Evolutionary conservation across 805 yeast genomes (phyloP).

Genomic region (Ogataea salicorniae): DNA sequence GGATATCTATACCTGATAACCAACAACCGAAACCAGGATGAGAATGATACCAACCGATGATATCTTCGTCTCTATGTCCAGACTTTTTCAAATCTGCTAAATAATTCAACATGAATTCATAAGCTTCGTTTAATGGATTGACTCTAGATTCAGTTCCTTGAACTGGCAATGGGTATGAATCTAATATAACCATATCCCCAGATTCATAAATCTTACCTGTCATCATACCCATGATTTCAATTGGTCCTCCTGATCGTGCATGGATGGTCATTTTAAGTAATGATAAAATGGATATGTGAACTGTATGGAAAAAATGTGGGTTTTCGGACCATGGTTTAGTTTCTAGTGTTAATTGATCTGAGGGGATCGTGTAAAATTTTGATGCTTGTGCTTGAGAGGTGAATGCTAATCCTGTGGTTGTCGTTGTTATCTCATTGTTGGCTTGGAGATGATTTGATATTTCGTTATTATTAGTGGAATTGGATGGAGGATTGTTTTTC

Average conservation of each 20-base stretch:
- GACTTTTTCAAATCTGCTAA: constrained; percentile 45
- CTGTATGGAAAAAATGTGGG: constrained; percentile 56
- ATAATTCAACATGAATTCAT: constrained; percentile 90
- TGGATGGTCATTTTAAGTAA: constrained; percentile 71
- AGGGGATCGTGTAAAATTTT: constrained; percentile 10
- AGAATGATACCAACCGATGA: constrained; percentile 96
- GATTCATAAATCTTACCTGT: constrained; percentile 63
- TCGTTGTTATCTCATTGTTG: no score
- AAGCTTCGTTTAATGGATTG: constrained; percentile 89
- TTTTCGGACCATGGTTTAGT: constrained; percentile 52
- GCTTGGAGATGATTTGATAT: no score
- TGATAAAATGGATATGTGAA: constrained; percentile 66
- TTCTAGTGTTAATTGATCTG: constrained; percentile 10
- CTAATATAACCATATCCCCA: constrained; percentile 61
- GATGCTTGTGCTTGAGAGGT: not conserved
- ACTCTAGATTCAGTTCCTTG: constrained; percentile 96
- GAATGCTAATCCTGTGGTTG: not conserved
- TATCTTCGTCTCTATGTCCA: constrained; percentile 51
- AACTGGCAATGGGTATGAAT: constrained; percentile 83
- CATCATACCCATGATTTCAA: constrained; percentile 94
- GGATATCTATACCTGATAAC: constrained; percentile 89
- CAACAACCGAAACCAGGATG: constrained; percentile 98
- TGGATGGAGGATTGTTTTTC: not conserved
- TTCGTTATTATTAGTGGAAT: not conserved
- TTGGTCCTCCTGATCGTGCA: constrained; percentile 77